These are phyloP conservation scores for Haplosporangium sp. DNA, from an alignment of 371 early-diverging fungal genomes.

Conservation along the genomic window DNA sequence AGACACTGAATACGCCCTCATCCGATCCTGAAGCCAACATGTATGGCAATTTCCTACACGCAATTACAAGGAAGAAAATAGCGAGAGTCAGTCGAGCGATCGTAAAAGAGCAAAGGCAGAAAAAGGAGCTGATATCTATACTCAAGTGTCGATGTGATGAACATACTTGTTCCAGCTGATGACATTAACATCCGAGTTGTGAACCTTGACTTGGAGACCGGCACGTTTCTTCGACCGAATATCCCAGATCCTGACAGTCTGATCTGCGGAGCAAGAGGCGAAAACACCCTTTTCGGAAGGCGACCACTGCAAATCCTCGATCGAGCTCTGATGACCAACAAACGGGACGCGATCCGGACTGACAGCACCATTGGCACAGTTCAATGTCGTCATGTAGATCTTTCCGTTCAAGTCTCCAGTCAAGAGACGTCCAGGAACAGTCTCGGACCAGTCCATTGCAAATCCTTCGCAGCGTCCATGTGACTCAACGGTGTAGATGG, in stretches of 20 bases:
- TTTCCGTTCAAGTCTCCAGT: constrained; percentile 87
- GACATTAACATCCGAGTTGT: constrained; percentile 93
- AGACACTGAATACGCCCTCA: constrained; percentile 93
- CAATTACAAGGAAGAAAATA: background rate
- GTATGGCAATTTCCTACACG: constrained; percentile 68
- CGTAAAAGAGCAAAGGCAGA: constrained; percentile 10
- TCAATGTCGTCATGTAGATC: constrained; percentile 83
- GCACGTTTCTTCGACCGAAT: constrained; percentile 79
- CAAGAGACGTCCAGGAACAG: constrained; percentile 78
- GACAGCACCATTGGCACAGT: constrained; percentile 67
- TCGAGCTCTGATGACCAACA: constrained; percentile 85
- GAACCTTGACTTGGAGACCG: constrained; percentile 85
- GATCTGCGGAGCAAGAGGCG: constrained; percentile 91
- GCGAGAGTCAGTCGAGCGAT: background rate
- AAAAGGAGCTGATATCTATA: background rate
- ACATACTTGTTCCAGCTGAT: constrained; percentile 91
- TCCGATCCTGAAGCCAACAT: constrained; percentile 95
- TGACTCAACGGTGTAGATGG: constrained; percentile 80
- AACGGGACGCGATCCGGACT: constrained; percentile 81
- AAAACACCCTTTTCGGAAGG: constrained; percentile 91
- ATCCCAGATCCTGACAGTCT: constrained; percentile 96
- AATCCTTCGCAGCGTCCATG: constrained; percentile 91
- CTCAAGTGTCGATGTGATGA: background rate
- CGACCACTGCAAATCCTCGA: constrained; percentile 98
- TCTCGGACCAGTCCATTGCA: constrained; percentile 93